A percentile compares a stretch with the other conserved stretches of the same genome.
Conservation (phyloP, 2,329 filamentous ascomycete species). For the Neonectria hederae region DNA sequence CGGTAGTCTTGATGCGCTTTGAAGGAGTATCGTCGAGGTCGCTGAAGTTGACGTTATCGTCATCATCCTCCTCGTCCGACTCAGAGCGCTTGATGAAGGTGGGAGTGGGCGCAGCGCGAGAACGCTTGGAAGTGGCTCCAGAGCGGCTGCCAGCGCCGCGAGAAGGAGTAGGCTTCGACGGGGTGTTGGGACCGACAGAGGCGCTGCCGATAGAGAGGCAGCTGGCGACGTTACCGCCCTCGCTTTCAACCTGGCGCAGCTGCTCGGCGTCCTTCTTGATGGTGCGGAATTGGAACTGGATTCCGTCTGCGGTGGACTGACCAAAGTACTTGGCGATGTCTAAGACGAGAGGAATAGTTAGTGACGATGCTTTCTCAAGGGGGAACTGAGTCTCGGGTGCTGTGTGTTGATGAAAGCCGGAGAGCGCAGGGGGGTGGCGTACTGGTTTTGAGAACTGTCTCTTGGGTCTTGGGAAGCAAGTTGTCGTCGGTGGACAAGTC, state of each 20-base stretch:
- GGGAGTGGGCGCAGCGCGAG: slow-evolving; percentile 17
- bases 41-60: slow-evolving; percentile 45
- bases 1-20: slow-evolving; percentile 46
- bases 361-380: neutral
- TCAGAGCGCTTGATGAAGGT: slow-evolving; percentile 42
- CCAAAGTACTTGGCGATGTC: slow-evolving; percentile 70
- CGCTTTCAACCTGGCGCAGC: slow-evolving; percentile 55
- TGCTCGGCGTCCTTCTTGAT: slow-evolving; percentile 64
- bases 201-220: slow-evolving; percentile 46
- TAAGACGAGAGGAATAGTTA: slow-evolving; percentile 40
- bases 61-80: slow-evolving; percentile 42
- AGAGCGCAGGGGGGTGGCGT: slow-evolving; percentile 36
- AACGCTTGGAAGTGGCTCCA: slow-evolving; percentile 43
- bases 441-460: slow-evolving; percentile 54
- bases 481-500: slow-evolving; percentile 50
- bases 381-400: neutral
- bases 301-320: slow-evolving; percentile 64
- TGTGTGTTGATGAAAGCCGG: slow-evolving; percentile 4
- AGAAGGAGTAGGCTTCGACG: slow-evolving; percentile 40
- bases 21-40: slow-evolving; percentile 50
- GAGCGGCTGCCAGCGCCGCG: slow-evolving; percentile 38
- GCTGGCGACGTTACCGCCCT: slow-evolving; percentile 57
- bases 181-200: slow-evolving; percentile 42
- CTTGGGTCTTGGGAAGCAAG: slow-evolving; percentile 50
- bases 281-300: slow-evolving; percentile 68